Conservation (phyloP, 2,329 filamentous ascomycete genomes). For the Geosmithia putterillii region DNA sequence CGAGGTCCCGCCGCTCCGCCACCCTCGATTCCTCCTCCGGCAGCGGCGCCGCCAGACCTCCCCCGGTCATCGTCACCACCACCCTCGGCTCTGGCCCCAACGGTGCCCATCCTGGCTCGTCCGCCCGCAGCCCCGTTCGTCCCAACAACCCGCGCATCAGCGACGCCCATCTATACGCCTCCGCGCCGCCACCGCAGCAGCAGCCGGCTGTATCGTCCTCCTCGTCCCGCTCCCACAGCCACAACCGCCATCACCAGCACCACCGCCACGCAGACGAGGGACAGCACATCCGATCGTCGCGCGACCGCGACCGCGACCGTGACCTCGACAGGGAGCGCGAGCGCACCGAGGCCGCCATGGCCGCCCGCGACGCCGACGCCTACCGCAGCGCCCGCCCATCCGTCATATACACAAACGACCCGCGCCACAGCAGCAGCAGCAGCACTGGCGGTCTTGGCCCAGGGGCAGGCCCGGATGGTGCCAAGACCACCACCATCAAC, state of each 20-base stretch:
- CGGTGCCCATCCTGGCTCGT: conserved; percentile 20
- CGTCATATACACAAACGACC: conserved; percentile 28
- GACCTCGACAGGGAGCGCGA: conserved; percentile 37
- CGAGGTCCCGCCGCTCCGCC: conserved; percentile 36
- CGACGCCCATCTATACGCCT: conserved; percentile 38
- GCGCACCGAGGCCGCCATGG: conserved; percentile 29
- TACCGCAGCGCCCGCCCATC: conserved; percentile 35
- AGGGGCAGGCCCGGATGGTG: background rate
- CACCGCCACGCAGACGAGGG: conserved; percentile 15
- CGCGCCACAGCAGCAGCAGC: conserved; percentile 27
- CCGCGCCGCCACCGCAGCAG: no score
- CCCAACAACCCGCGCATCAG: conserved; percentile 36
- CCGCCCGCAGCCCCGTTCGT: conserved; percentile 33
- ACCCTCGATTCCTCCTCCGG: conserved; percentile 36
- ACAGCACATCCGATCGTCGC: conserved; percentile 7
- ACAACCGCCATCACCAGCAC: conserved; percentile 22
- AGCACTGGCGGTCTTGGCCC: conserved; percentile 41
- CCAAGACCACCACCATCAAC: conserved; percentile 27
- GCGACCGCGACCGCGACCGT: conserved; percentile 25
- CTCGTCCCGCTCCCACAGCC: conserved; percentile 28
- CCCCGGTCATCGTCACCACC: conserved; percentile 46
- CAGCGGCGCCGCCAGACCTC: conserved; percentile 32
- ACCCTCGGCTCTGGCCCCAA: conserved; percentile 30
- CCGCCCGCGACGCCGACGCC: conserved; percentile 25
- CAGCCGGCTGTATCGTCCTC: conserved; percentile 43